A percentile compares a stretch with the other conserved stretches of the same genome.
phyloP scores from a whole-genome alignment of 305 asterid species.

The Rubia balearica region DNA sequence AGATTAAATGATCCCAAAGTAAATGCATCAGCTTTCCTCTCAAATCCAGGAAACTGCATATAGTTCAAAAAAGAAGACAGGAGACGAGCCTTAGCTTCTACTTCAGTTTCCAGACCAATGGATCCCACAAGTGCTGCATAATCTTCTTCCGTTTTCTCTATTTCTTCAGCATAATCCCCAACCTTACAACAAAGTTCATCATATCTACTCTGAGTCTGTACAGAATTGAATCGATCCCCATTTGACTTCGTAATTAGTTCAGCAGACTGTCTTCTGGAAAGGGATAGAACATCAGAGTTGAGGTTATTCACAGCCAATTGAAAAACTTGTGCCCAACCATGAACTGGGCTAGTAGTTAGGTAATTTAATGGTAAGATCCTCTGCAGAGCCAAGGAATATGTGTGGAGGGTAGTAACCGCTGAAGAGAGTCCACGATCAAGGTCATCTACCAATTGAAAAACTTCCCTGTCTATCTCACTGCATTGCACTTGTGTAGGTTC shows the following conservation, averaged over 20 bases:
- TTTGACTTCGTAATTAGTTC: conserved; percentile 55
- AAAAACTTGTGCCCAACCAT: conserved; percentile 85
- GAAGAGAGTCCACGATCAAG: conserved; percentile 84
- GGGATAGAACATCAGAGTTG: conserved; percentile 62
- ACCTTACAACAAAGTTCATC: conserved; percentile 76
- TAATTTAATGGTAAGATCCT: conserved; percentile 80
- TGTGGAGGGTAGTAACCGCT: conserved; percentile 67
- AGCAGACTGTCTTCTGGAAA: conserved; percentile 72
- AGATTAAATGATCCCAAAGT: conserved; percentile 34
- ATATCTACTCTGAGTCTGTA: conserved; percentile 42
- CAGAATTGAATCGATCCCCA: conserved; percentile 40
- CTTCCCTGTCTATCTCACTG: conserved; percentile 85
- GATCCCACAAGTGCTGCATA: conserved; percentile 55
- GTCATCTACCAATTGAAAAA: conserved; percentile 64
- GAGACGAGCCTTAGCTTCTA: conserved; percentile 66
- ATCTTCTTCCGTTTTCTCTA: conserved; percentile 81
- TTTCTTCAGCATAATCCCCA: conserved; percentile 63
- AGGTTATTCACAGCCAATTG: conserved; percentile 59
- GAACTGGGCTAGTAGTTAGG: conserved; percentile 84
- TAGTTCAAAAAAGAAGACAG: conserved; percentile 59
- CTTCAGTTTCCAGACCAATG: conserved; percentile 69
- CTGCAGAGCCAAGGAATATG: conserved; percentile 89
- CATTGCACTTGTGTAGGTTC: conserved; percentile 98
- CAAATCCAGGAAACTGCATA: conserved; percentile 49
- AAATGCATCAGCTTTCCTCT: conserved; percentile 35